Evolutionary conservation across 108 stramenopile genomes (phyloP).

Genomic region (Fragilariopsis cylindrus): DNA sequence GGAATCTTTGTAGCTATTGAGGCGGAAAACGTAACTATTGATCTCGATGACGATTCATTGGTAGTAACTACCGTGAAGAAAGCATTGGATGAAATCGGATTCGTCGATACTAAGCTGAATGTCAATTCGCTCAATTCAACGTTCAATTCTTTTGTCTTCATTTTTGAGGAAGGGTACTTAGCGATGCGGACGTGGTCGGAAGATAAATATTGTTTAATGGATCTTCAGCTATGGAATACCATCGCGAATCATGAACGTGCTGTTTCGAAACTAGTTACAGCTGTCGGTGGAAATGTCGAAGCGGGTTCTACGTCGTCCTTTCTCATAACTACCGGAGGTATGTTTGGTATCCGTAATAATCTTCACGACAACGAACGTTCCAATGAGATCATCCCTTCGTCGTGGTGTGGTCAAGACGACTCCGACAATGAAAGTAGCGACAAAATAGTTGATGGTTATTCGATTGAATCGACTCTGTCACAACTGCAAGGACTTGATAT

Average conservation of each 20-base stretch:
- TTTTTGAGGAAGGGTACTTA: conserved; percentile 67
- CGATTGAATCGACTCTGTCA: too few species aligned
- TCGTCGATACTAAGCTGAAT: neutral
- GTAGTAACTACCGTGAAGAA: conserved; percentile 20
- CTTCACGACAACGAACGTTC: too few species aligned
- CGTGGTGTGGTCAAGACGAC: neutral
- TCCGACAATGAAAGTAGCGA: too few species aligned
- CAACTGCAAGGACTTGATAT: neutral
- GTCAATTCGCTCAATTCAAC: conserved; percentile 18
- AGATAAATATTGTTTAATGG: conserved; percentile 59
- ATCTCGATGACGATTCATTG: conserved; percentile 19
- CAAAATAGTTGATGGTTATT: neutral
- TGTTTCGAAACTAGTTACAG: neutral
- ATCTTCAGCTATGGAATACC: conserved; percentile 53
- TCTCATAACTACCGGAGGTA: conserved; percentile 11
- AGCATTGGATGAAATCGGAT: conserved; percentile 44
- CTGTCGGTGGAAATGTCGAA: neutral
- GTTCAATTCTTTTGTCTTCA: conserved; percentile 15
- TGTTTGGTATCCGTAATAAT: neutral
- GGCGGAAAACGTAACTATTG: conserved; percentile 51
- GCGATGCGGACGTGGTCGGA: conserved; percentile 53
- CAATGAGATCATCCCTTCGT: neutral
- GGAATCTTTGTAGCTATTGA: conserved; percentile 56
- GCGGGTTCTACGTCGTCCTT: neutral
- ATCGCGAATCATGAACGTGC: neutral